Evolutionary conservation across 2,329 filamentous ascomycete genomes (phyloP).

Genomic region (Phyllosticta capitalensis): DNA sequence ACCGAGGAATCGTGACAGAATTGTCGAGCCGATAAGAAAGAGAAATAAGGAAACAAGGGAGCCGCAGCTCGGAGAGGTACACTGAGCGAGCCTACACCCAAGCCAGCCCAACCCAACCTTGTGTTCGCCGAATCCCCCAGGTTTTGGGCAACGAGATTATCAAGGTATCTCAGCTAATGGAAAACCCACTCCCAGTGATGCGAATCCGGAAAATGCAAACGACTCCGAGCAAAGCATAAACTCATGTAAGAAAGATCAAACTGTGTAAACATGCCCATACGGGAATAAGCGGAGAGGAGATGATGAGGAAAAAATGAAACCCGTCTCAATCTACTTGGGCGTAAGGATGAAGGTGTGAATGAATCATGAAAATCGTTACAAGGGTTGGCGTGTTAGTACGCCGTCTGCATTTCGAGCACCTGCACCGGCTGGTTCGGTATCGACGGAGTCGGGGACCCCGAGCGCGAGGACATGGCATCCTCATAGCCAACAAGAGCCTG

Average conservation of each 20-base stretch:
- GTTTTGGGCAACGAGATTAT: slow-evolving; percentile 9
- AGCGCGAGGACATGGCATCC: slow-evolving; percentile 54
- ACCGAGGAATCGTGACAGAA: slow-evolving; percentile 3
- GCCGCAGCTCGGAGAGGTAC: slow-evolving; percentile 10
- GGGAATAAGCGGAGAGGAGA: slow-evolving; percentile 11
- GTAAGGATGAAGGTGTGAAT: neutral
- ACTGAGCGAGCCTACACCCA: slow-evolving; percentile 10
- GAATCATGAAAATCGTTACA: slow-evolving; percentile 11
- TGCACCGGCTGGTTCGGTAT: slow-evolving; percentile 32
- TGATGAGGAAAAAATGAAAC: slow-evolving; percentile 7
- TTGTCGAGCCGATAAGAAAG: slow-evolving; percentile 6
- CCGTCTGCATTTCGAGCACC: slow-evolving; percentile 35
- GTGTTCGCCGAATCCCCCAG: slow-evolving; percentile 11
- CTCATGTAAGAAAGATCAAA: slow-evolving; percentile 3
- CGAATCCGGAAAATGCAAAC: slow-evolving; percentile 9
- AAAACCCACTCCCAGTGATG: slow-evolving; percentile 9
- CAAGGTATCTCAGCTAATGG: slow-evolving; percentile 8
- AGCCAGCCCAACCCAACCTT: slow-evolving; percentile 11
- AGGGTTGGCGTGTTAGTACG: slow-evolving; percentile 23
- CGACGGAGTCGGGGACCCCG: slow-evolving; percentile 32
- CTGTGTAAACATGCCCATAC: slow-evolving; percentile 8
- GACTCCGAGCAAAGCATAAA: neutral
- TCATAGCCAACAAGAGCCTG: slow-evolving; percentile 93
- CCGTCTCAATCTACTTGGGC: slow-evolving; percentile 6
- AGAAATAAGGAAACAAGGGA: slow-evolving; percentile 3